phyloP scores from a whole-genome alignment of 2,329 filamentous ascomycete genomes.

The Sarocladiaceae sp. region DNA sequence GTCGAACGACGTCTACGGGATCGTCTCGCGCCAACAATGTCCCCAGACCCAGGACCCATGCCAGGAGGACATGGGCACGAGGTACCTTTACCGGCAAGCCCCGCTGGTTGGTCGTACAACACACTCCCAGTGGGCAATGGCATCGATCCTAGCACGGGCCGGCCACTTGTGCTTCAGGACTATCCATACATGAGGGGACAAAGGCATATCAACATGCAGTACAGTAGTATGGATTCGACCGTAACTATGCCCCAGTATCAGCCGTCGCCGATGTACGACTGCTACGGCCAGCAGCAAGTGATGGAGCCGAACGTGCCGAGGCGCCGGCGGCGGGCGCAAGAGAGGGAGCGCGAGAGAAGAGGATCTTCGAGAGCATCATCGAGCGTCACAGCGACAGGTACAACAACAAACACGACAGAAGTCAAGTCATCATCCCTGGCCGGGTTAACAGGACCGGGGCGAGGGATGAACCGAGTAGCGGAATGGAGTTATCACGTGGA shows the following conservation, averaged over 20 bases:
- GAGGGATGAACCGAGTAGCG: constrained; percentile 40
- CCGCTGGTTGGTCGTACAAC: neutral
- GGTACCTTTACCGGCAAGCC: no score
- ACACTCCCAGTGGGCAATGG: neutral
- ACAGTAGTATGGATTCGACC: neutral
- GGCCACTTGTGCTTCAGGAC: neutral
- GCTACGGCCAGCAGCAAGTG: constrained; percentile 1
- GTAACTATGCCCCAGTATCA: neutral
- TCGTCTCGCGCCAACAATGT: constrained; percentile 36
- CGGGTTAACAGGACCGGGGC: constrained; percentile 37
- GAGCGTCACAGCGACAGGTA: constrained; percentile 1
- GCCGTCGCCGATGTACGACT: neutral
- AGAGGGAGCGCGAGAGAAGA: constrained; percentile 1
- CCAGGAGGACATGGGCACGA: no score
- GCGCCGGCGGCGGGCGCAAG: neutral
- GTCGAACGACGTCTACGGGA: constrained; percentile 45
- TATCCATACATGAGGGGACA: neutral
- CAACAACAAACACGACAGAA: constrained; percentile 4
- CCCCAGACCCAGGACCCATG: neutral
- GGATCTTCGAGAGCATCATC: constrained; percentile 17
- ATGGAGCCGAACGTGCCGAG: neutral
- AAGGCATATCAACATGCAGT: neutral
- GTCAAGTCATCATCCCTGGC: constrained; percentile 37
- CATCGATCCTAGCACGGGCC: neutral
- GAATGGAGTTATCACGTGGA: constrained; percentile 44